phyloP scores from a whole-genome alignment of 108 stramenopile species.

The Schizochytrium sp. region DNA sequence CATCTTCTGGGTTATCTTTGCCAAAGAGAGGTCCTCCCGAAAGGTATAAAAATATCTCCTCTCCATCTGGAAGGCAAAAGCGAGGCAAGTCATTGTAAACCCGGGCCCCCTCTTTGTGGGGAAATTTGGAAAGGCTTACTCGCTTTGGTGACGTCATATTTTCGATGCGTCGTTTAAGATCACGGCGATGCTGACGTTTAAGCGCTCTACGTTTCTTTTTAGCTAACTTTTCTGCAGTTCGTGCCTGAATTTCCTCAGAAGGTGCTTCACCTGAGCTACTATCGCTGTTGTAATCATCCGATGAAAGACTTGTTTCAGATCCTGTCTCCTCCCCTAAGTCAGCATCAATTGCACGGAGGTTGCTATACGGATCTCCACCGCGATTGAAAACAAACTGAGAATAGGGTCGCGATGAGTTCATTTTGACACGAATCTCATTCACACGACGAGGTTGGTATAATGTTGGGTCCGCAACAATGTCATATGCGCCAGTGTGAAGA shows the following conservation, averaged over 20 bases:
- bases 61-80: slow-evolving; percentile 8
- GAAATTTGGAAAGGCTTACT: slow-evolving; percentile 31
- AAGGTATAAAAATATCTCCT: slow-evolving; percentile 6
- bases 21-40: slow-evolving; percentile 53
- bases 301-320: slow-evolving; percentile 45
- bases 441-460: slow-evolving; percentile 28
- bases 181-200: slow-evolving; percentile 19
- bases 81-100: slow-evolving; percentile 30
- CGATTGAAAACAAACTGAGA: slow-evolving; percentile 50
- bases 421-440: slow-evolving; percentile 57
- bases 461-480: background rate
- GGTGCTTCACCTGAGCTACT: slow-evolving; percentile 1
- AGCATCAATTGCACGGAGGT: background rate
- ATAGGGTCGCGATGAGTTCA: slow-evolving; percentile 36
- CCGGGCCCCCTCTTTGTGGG: background rate
- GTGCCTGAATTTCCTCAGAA: background rate
- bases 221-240: background rate
- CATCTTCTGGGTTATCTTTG: slow-evolving; percentile 43
- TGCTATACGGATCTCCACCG: slow-evolving; percentile 46
- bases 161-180: background rate
- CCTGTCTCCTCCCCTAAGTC: background rate
- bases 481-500: background rate
- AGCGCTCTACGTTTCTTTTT: slow-evolving; percentile 16
- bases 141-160: slow-evolving; percentile 14
- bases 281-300: slow-evolving; percentile 30